Percentiles rank a stretch among this genome's conserved stretches.
Conservation (phyloP, 768 basidiomycete species). For the Auricularia cornea region DNA sequence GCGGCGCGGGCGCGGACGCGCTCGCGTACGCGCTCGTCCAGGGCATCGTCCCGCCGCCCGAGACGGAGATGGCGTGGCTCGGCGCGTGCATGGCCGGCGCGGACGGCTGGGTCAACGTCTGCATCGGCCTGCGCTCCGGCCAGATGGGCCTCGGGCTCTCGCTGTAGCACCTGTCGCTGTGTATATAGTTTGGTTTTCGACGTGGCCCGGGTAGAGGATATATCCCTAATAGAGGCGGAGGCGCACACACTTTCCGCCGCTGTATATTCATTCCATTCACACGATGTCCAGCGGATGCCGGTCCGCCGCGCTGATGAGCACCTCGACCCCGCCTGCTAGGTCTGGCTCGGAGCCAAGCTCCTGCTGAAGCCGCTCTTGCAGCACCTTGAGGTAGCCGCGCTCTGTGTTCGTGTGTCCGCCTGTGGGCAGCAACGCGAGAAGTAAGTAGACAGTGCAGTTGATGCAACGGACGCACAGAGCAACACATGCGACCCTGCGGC, state of each 20-base stretch:
- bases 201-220: too few species aligned
- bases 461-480: constrained; percentile 51
- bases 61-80: constrained; percentile 92
- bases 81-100: constrained; percentile 85
- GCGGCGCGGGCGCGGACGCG: constrained; percentile 28
- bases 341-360: constrained; percentile 34
- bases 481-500: constrained; percentile 73
- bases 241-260: too few species aligned
- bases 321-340: constrained; percentile 33
- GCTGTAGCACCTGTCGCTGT: too few species aligned
- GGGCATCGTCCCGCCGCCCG: constrained; percentile 72
- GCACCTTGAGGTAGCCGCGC: constrained; percentile 77
- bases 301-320: constrained; percentile 68
- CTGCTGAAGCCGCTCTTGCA: constrained; percentile 52
- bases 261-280: constrained; percentile 26
- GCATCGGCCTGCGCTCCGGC: constrained; percentile 47
- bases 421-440: constrained; percentile 26
- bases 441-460: neutral
- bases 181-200: too few species aligned
- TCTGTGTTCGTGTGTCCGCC: constrained; percentile 94
- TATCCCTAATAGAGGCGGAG: too few species aligned
- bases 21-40: constrained; percentile 77
- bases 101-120: constrained; percentile 93
- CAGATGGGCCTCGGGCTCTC: neutral
- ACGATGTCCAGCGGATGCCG: constrained; percentile 66